Conservation (phyloP, 2,329 filamentous ascomycete genomes). For the Proliferodiscus dingleyae region DNA sequence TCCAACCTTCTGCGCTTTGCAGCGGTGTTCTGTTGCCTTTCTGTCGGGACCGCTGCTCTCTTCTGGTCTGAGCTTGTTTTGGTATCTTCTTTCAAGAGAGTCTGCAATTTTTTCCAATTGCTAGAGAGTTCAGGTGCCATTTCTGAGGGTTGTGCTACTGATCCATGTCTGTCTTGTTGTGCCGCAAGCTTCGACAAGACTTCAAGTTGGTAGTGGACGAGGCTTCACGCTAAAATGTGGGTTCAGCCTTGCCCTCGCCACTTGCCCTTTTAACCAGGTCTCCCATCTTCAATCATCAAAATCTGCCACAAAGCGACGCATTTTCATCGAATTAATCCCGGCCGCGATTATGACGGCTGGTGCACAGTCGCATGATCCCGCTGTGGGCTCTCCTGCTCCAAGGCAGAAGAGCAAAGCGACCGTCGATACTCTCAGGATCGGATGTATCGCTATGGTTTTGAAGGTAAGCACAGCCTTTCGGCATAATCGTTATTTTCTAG, state of each 20-base stretch:
- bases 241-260: slow-evolving; percentile 19
- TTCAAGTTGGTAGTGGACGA: not conserved
- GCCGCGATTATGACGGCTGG: slow-evolving; percentile 49
- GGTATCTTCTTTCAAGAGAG: slow-evolving; percentile 45
- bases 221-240: slow-evolving; percentile 1
- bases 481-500: slow-evolving; percentile 7
- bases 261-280: slow-evolving; percentile 15
- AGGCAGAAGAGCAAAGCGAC: slow-evolving; percentile 77
- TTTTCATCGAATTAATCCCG: slow-evolving; percentile 20
- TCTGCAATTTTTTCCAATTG: slow-evolving; percentile 77
- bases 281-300: slow-evolving; percentile 5
- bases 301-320: slow-evolving; percentile 12
- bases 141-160: slow-evolving; percentile 12
- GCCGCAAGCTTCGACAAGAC: no score
- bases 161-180: slow-evolving; percentile 7
- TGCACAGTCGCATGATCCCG: slow-evolving; percentile 45
- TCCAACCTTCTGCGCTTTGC: slow-evolving; percentile 32
- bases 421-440: slow-evolving; percentile 62
- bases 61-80: slow-evolving; percentile 28
- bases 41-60: slow-evolving; percentile 30
- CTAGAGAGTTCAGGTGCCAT: slow-evolving; percentile 47
- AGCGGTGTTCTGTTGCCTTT: slow-evolving; percentile 28
- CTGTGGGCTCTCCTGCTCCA: slow-evolving; percentile 53
- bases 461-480: slow-evolving; percentile 25
- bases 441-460: slow-evolving; percentile 33